These are phyloP conservation scores for Plasmodium malariae DNA, from an alignment of 169 alveolate species.

Conservation along the genomic window DNA sequence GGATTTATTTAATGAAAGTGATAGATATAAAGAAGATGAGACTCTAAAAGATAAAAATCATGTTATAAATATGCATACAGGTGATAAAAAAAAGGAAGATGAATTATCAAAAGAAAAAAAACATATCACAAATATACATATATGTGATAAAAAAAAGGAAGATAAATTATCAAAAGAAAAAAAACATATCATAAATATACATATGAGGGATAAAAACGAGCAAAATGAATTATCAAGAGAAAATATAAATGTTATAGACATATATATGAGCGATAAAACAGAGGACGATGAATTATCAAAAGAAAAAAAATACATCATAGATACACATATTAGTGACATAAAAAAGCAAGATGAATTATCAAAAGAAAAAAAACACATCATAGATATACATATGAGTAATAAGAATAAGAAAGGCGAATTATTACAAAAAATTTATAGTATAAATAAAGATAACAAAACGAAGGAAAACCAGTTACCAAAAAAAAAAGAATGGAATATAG, in stretches of 20 bases:
- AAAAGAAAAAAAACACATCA: background rate
- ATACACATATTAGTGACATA: slow-evolving; percentile 14
- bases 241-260: no score
- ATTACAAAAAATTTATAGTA: background rate
- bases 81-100: background rate
- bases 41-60: no score
- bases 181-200: no score
- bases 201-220: background rate
- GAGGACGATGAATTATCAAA: background rate
- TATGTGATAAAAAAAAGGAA: background rate
- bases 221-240: background rate
- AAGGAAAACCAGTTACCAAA: background rate
- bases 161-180: background rate
- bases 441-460: background rate
- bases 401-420: slow-evolving; percentile 3
- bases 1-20: no score
- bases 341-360: background rate
- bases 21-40: no score
- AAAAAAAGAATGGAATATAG: background rate
- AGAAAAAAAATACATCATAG: slow-evolving; percentile 5
- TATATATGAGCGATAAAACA: background rate
- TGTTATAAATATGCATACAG: no score
- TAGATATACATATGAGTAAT: background rate
- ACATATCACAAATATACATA: no score
- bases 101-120: background rate